Percentiles rank a stretch among this genome's conserved stretches.
Conservation (phyloP, 208 protist species). For the Leishmania guyanensis region DNA sequence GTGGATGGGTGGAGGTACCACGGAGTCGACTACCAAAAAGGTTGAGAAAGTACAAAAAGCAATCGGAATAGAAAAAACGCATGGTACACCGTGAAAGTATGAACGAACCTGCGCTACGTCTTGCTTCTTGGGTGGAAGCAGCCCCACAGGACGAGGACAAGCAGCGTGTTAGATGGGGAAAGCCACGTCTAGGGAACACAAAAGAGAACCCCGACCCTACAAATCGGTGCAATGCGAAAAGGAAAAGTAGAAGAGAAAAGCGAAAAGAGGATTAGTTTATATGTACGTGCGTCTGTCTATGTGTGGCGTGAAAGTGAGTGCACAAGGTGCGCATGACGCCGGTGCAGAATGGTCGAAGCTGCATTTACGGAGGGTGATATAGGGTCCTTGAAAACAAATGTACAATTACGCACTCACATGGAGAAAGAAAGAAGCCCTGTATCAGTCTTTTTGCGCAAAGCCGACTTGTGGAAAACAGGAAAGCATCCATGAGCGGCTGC, state of each 20-base stretch:
- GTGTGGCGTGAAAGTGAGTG: not conserved
- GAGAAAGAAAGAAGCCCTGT: not conserved
- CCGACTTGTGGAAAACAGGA: conserved; percentile 24
- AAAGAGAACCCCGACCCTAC: not conserved
- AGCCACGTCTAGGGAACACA: not conserved
- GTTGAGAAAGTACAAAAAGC: not conserved
- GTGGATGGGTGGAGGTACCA: not conserved
- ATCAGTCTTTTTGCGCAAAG: conserved; percentile 4
- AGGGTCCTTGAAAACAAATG: not conserved
- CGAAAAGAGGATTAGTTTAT: no score
- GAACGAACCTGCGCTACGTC: not conserved
- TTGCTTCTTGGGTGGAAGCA: not conserved
- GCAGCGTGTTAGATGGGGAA: not conserved
- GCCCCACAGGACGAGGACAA: not conserved
- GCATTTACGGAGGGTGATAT: not conserved
- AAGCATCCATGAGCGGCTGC: conserved; percentile 30
- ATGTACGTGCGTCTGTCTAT: not conserved
- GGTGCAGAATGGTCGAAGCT: not conserved
- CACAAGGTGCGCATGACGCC: not conserved
- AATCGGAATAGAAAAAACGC: not conserved
- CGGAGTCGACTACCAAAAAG: not conserved
- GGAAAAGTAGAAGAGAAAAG: not conserved
- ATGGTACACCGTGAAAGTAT: not conserved
- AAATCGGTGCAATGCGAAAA: not conserved
- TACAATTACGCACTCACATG: not conserved